Percentiles rank a stretch among this genome's conserved stretches.
Conservation (phyloP, 2,329 filamentous ascomycete species). For the Aspergillus sp. region DNA sequence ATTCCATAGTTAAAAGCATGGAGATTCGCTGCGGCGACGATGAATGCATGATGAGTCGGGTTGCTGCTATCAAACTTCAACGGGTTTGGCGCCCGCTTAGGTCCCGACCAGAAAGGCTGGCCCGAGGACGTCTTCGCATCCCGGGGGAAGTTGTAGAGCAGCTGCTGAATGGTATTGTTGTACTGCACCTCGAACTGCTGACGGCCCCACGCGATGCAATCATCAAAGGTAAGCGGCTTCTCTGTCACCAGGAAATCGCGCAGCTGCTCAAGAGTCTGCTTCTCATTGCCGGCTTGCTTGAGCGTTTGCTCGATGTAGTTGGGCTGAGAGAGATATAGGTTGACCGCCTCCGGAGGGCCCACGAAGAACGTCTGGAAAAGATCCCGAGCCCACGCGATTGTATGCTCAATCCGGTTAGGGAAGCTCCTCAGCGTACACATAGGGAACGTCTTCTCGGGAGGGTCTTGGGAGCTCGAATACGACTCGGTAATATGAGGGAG, state of each 20-base stretch:
- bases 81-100: slow-evolving; percentile 88
- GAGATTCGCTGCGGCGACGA: slow-evolving; percentile 80
- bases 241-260: slow-evolving; percentile 85
- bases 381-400: slow-evolving; percentile 95
- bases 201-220: slow-evolving; percentile 93
- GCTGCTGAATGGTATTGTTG: slow-evolving; percentile 90
- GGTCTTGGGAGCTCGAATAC: slow-evolving; percentile 94
- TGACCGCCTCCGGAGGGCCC: slow-evolving; percentile 86
- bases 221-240: slow-evolving; percentile 84
- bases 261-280: slow-evolving; percentile 82
- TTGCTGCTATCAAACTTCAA: slow-evolving; percentile 82
- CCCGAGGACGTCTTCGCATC: slow-evolving; percentile 81
- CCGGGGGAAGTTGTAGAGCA: slow-evolving; percentile 95
- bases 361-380: slow-evolving; percentile 92
- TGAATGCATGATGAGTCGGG: slow-evolving; percentile 75
- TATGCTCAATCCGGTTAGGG: slow-evolving; percentile 97
- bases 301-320: slow-evolving; percentile 80
- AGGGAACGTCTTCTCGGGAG: slow-evolving; percentile 95
- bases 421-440: slow-evolving; percentile 98
- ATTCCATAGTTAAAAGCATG: slow-evolving; percentile 98
- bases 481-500: slow-evolving; percentile 88
- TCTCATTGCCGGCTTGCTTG: slow-evolving; percentile 91
- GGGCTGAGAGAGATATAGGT: slow-evolving; percentile 82
- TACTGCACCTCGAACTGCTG: slow-evolving; percentile 93
- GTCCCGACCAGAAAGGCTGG: slow-evolving; percentile 93